Evolutionary conservation across 2,329 filamentous ascomycete species (phyloP).

Genomic region (Diaporthe citrichinensis): DNA sequence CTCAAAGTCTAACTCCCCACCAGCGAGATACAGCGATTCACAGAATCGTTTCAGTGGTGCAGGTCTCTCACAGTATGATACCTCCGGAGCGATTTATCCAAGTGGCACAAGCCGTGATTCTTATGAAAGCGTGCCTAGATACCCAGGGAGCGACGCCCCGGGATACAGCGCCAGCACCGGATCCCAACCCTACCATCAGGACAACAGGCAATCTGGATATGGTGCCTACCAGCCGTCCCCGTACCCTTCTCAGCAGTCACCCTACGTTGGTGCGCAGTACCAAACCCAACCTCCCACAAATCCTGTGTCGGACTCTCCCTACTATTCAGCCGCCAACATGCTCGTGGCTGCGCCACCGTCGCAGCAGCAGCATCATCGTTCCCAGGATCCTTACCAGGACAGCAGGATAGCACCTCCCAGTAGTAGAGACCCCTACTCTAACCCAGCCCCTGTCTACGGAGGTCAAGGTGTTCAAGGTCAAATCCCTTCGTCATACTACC

Average conservation of each 20-base stretch:
- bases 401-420: conserved; percentile 35
- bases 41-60: conserved; percentile 52
- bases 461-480: background rate
- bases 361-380: conserved; percentile 8
- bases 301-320: conserved; percentile 21
- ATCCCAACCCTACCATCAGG: conserved; percentile 43
- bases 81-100: conserved; percentile 34
- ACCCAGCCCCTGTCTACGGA: conserved; percentile 8
- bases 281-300: conserved; percentile 14
- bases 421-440: conserved; percentile 19
- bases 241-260: conserved; percentile 15
- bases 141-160: conserved; percentile 64
- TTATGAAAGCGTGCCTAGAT: conserved; percentile 60
- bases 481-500: conserved; percentile 46
- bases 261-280: conserved; percentile 5
- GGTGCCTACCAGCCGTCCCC: conserved; percentile 42
- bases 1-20: conserved; percentile 69
- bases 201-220: conserved; percentile 48
- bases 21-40: conserved; percentile 71
- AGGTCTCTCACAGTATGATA: conserved; percentile 45
- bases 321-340: conserved; percentile 5
- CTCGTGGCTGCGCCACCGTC: background rate
- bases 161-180: conserved; percentile 58
- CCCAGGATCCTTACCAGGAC: conserved; percentile 32
- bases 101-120: conserved; percentile 42